These are phyloP conservation scores for Uncinocarpus reesii DNA, from an alignment of 2,329 filamentous ascomycete genomes.

Conservation along the genomic window DNA sequence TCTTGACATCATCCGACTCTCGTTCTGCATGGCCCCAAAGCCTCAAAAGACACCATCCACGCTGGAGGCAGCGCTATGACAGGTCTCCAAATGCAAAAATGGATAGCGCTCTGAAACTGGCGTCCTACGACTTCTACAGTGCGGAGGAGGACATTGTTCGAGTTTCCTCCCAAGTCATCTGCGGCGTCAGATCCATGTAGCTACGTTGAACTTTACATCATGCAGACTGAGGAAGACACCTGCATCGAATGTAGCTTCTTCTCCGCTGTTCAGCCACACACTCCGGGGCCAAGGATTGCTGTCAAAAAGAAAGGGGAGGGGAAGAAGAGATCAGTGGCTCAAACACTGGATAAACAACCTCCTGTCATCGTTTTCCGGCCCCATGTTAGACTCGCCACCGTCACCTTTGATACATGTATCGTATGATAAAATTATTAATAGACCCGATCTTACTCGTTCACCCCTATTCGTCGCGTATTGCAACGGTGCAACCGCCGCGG, in stretches of 20 bases:
- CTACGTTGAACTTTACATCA: not conserved
- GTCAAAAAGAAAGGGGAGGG: not conserved
- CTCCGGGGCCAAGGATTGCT: not conserved
- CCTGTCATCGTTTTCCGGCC: conserved; percentile 1
- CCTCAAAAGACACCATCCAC: no score
- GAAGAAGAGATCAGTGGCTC: not conserved
- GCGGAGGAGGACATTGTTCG: no score
- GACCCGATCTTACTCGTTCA: not conserved
- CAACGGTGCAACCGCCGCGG: not conserved
- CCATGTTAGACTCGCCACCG: conserved; percentile 1
- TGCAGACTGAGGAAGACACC: not conserved
- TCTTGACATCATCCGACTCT: not conserved
- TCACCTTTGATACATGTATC: not conserved
- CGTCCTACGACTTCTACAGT: not conserved
- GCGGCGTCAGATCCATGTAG: not conserved
- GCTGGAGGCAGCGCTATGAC: no score
- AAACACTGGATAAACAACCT: conserved; percentile 9
- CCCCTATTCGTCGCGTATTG: not conserved
- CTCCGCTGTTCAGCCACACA: not conserved
- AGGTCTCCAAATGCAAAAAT: no score
- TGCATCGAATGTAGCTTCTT: not conserved
- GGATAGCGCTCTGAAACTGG: not conserved
- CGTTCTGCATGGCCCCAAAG: no score
- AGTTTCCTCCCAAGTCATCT: not conserved
- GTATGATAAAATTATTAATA: conserved; percentile 2